Percentiles rank a stretch among this genome's conserved stretches.
Conservation (phyloP, 257 asterid genomes). For the Paulownia fortunei region DNA sequence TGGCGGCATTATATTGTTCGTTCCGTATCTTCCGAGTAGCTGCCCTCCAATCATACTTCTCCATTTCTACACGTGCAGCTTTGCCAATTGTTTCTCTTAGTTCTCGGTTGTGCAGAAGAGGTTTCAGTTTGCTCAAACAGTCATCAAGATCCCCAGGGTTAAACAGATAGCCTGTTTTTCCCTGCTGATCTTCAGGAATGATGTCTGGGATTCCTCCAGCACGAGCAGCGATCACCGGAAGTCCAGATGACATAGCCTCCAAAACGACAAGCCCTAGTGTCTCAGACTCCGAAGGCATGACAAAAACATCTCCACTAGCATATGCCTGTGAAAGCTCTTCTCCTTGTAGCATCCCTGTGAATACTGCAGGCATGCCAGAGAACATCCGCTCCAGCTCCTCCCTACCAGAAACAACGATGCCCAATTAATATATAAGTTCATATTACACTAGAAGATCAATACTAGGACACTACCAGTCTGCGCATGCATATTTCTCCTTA, state of each 20-base stretch:
- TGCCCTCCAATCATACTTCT: constrained; percentile 94
- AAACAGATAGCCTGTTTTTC: constrained; percentile 77
- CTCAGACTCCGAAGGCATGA: constrained; percentile 98
- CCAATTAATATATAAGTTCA: too few relatives aligned
- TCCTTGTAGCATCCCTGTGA: constrained; percentile 89
- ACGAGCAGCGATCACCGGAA: constrained; percentile 94
- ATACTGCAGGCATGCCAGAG: constrained; percentile 80
- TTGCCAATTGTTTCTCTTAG: constrained; percentile 73
- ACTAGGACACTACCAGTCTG: too few relatives aligned
- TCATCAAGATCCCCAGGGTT: constrained; percentile 90
- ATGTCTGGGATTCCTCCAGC: constrained; percentile 98
- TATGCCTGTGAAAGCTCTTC: constrained; percentile 99
- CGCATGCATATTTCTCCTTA: too few relatives aligned
- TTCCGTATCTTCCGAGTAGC: constrained; percentile 87
- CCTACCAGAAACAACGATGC: constrained; percentile 41
- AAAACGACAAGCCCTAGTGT: constrained; percentile 93
- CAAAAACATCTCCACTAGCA: constrained; percentile 91
- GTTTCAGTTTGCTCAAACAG: constrained; percentile 78
- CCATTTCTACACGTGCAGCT: constrained; percentile 86
- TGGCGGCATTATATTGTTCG: constrained; percentile 86
- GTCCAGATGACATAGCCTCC: constrained; percentile 98
- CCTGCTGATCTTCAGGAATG: constrained; percentile 84
- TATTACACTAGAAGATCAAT: too few relatives aligned
- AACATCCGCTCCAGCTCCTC: constrained; percentile 84
- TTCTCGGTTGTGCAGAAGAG: constrained; percentile 61